Conservation (phyloP, 352 stramenopile species). For the Aphanomyces euteiches region DNA sequence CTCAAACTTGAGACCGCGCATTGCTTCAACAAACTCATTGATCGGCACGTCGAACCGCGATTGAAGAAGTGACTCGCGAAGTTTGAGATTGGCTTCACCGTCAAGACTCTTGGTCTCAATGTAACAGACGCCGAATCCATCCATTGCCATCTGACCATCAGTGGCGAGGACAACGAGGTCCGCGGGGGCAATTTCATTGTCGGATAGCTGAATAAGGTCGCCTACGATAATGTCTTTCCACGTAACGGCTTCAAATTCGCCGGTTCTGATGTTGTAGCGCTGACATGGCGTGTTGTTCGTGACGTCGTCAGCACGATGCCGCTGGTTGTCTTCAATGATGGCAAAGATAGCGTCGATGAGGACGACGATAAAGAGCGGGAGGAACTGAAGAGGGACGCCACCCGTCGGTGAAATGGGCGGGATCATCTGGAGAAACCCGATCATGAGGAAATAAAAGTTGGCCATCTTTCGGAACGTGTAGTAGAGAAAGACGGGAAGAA, state of each 20-base stretch:
- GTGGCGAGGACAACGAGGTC: constrained; percentile 72
- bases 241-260: constrained; percentile 79
- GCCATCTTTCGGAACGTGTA: constrained; percentile 85
- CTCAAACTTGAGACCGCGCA: constrained; percentile 64
- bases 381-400: constrained; percentile 76
- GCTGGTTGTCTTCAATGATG: constrained; percentile 80
- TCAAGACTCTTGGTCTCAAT: constrained; percentile 88
- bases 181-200: constrained; percentile 75
- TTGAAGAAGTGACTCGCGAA: constrained; percentile 58
- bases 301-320: constrained; percentile 67
- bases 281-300: constrained; percentile 64
- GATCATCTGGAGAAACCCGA: constrained; percentile 87
- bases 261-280: constrained; percentile 69
- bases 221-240: constrained; percentile 80
- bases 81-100: constrained; percentile 83
- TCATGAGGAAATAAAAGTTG: constrained; percentile 85
- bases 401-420: constrained; percentile 73
- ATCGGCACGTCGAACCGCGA: constrained; percentile 67
- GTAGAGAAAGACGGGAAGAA: constrained; percentile 83
- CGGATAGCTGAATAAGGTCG: constrained; percentile 77
- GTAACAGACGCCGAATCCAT: constrained; percentile 78
- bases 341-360: constrained; percentile 82
- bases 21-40: constrained; percentile 48
- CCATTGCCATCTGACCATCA: constrained; percentile 30
- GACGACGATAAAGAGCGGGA: constrained; percentile 76